Evolutionary conservation across 306 rosid genomes (phyloP).

Genomic region (Inga oerstediana): DNA sequence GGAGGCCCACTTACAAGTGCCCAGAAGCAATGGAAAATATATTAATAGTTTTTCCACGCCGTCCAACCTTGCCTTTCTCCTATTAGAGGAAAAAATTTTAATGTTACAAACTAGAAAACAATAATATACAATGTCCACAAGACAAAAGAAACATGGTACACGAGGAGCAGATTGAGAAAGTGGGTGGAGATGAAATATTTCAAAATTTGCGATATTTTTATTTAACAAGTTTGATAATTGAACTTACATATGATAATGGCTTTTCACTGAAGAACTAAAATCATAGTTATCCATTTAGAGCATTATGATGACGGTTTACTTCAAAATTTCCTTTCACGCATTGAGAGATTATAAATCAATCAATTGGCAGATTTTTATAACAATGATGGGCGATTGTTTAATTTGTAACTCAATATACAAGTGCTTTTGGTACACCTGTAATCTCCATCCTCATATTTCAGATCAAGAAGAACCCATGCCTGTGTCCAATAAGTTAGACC

Average conservation of each 20-base stretch:
- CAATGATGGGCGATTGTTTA: conserved; percentile 10
- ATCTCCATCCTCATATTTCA: background rate
- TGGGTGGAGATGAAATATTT: background rate
- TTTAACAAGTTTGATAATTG: conserved; percentile 9
- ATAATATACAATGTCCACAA: conserved; percentile 1
- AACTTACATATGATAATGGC: conserved; percentile 7
- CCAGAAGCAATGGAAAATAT: conserved; percentile 98
- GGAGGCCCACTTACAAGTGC: conserved; percentile 78
- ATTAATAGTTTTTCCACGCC: conserved; percentile 84
- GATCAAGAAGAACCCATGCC: background rate
- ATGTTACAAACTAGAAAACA: conserved; percentile 28
- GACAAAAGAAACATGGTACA: conserved; percentile 8
- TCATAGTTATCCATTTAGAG: conserved; percentile 4
- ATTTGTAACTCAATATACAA: background rate
- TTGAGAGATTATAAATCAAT: conserved; percentile 19
- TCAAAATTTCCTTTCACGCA: conserved; percentile 2
- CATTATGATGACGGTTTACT: background rate
- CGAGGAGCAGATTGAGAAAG: background rate
- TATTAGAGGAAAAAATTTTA: conserved; percentile 36
- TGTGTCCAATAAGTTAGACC: background rate
- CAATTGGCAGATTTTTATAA: conserved; percentile 1
- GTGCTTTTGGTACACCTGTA: background rate
- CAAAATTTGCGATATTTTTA: conserved; percentile 4
- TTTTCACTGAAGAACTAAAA: conserved; percentile 31
- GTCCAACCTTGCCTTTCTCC: conserved; percentile 69